Evolutionary conservation across 2,329 filamentous ascomycete species (phyloP).

Genomic region (Xylaria polymorpha): DNA sequence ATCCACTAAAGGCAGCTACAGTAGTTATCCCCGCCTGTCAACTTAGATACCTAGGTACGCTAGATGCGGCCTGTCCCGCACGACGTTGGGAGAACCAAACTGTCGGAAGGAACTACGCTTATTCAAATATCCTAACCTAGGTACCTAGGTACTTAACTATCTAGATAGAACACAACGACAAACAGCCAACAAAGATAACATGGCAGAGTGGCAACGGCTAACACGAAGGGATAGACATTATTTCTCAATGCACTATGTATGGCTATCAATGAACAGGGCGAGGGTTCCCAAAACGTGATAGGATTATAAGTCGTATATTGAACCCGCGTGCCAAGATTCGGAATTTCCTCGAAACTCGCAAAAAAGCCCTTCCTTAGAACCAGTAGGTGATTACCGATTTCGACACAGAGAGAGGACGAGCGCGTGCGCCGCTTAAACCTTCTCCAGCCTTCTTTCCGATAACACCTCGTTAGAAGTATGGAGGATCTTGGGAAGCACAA

Average conservation of each 20-base stretch:
- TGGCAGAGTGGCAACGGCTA: neutral
- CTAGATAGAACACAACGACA: too few relatives aligned
- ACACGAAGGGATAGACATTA: neutral
- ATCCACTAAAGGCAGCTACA: neutral
- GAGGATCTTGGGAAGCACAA: conserved; percentile 17
- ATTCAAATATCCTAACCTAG: too few relatives aligned
- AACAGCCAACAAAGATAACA: neutral
- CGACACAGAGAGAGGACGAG: conserved; percentile 15
- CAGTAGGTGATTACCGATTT: conserved; percentile 20
- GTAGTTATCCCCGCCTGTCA: neutral
- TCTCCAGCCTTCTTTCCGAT: conserved; percentile 30
- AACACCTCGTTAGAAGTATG: conserved; percentile 18
- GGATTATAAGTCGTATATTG: too few relatives aligned
- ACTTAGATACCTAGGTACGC: too few relatives aligned
- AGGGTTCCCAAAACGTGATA: neutral
- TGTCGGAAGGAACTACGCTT: conserved; percentile 10
- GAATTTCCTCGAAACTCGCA: conserved; percentile 3
- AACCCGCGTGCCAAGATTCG: neutral
- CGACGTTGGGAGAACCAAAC: conserved; percentile 11
- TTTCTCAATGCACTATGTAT: neutral
- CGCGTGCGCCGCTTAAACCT: conserved; percentile 15
- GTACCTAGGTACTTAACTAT: too few relatives aligned
- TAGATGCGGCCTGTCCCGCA: conserved; percentile 11
- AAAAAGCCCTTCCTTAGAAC: conserved; percentile 3
- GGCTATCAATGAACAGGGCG: neutral